Conservation (phyloP, 345 rosid genomes). For the Ricinus communis region DNA sequence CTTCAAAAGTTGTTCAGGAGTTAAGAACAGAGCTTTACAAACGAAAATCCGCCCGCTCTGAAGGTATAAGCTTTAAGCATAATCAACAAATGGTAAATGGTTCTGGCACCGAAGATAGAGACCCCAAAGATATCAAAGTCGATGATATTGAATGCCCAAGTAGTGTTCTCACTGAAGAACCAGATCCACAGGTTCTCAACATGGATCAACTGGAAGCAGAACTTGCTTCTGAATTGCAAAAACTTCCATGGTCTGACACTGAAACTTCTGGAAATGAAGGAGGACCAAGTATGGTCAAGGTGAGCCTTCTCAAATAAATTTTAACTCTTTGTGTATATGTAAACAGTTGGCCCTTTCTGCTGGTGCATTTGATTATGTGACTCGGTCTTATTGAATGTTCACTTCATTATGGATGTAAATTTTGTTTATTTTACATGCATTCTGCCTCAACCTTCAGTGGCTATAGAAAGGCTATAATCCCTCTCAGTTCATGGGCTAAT, state of each 20-base stretch:
- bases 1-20: constrained; percentile 64
- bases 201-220: constrained; percentile 81
- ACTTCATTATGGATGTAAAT: not conserved
- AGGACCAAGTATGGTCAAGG: constrained; percentile 36
- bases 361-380: not conserved
- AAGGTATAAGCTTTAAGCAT: constrained; percentile 21
- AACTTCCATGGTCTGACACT: constrained; percentile 43
- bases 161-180: constrained; percentile 85
- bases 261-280: constrained; percentile 25
- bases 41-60: constrained; percentile 43
- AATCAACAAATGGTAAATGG: constrained; percentile 18
- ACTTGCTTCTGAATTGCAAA: constrained; percentile 75
- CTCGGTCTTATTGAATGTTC: too few species aligned
- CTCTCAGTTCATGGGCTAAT: not conserved
- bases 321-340: constrained; percentile 2
- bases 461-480: not conserved
- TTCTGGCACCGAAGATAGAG: constrained; percentile 29
- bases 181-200: constrained; percentile 52
- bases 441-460: not conserved
- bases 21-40: constrained; percentile 58
- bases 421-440: not conserved
- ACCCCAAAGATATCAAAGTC: constrained; percentile 27
- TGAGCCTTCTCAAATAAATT: constrained; percentile 27
- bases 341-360: not conserved
- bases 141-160: constrained; percentile 67